Conservation (phyloP, 2,329 filamentous ascomycete genomes). For the Phyllosticta capitalensis region DNA sequence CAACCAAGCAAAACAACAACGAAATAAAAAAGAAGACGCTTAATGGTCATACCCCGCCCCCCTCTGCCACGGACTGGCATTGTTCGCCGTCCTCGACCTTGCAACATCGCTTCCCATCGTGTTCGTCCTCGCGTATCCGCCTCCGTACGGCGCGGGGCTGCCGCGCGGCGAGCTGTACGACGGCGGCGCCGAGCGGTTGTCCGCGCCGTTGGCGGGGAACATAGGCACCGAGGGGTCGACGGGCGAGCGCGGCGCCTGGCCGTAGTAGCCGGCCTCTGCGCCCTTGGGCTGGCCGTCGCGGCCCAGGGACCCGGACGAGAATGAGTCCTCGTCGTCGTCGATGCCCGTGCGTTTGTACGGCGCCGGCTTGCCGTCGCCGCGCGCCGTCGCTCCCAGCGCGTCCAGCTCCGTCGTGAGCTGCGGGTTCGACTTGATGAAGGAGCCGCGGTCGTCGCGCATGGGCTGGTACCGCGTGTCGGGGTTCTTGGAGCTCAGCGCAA, state of each 20-base stretch:
- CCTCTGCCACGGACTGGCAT: conserved; percentile 54
- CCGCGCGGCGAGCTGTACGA: conserved; percentile 28
- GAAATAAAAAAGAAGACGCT: too few species aligned
- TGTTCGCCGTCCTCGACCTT: conserved; percentile 40
- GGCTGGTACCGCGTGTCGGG: conserved; percentile 91
- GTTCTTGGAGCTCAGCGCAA: conserved; percentile 83
- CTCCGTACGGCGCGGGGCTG: conserved; percentile 22
- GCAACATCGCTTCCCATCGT: conserved; percentile 21
- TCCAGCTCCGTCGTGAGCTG: conserved; percentile 84
- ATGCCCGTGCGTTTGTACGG: conserved; percentile 49
- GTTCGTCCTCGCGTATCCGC: conserved; percentile 19
- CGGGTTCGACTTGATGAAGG: conserved; percentile 93
- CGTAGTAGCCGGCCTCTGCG: conserved; percentile 25
- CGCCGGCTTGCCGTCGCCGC: conserved; percentile 55
- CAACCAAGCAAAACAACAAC: too few species aligned
- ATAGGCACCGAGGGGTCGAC: conserved; percentile 38
- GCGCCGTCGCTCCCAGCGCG: conserved; percentile 77
- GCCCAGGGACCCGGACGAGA: conserved; percentile 48
- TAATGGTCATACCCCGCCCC: conserved; percentile 55
- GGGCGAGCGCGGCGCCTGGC: conserved; percentile 37
- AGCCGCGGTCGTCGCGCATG: conserved; percentile 91
- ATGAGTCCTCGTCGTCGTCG: conserved; percentile 63
- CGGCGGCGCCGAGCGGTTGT: conserved; percentile 21
- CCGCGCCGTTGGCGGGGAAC: conserved; percentile 35
- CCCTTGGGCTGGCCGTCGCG: conserved; percentile 32